phyloP scores from a whole-genome alignment of 1,284 basidiomycete genomes.

The Anthracocystis panici-leucophaei region DNA sequence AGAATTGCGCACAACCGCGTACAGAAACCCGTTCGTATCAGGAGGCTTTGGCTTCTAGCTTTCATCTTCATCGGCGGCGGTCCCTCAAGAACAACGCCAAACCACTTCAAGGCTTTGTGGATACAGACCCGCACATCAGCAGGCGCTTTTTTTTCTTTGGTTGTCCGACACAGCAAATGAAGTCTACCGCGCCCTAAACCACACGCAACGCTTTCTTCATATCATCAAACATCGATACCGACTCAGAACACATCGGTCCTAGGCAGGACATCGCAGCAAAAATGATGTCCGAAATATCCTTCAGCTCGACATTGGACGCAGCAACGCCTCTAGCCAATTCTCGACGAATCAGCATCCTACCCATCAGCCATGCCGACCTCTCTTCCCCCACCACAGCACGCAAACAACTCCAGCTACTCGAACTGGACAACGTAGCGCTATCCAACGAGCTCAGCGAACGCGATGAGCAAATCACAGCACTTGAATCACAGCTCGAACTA shows the following conservation, averaged over 20 bases:
- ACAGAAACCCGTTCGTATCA: no score
- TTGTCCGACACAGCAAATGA: slow-evolving; percentile 6
- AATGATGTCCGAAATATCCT: slow-evolving; percentile 29
- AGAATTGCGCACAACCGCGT: background rate
- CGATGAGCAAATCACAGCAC: slow-evolving; percentile 3
- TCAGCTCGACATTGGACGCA: background rate
- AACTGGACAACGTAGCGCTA: slow-evolving; percentile 35
- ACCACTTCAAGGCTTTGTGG: no score
- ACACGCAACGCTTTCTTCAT: background rate
- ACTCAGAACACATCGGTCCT: background rate
- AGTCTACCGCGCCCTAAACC: background rate
- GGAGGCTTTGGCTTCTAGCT: background rate
- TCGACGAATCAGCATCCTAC: slow-evolving; percentile 21
- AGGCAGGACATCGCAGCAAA: background rate
- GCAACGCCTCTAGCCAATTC: slow-evolving; percentile 14
- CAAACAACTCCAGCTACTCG: slow-evolving; percentile 12
- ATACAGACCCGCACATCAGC: no score
- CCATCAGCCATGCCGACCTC: slow-evolving; percentile 15
- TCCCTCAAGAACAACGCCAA: background rate
- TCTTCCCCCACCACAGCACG: slow-evolving; percentile 12
- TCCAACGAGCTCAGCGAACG: slow-evolving; percentile 12
- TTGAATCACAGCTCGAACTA: background rate
- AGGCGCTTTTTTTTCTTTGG: background rate
- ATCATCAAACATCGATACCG: background rate
- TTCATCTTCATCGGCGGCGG: background rate